Base-by-base conservation (phyloP, 2,329 filamentous ascomycete species). In the Sporothrix curviconia region DNA sequence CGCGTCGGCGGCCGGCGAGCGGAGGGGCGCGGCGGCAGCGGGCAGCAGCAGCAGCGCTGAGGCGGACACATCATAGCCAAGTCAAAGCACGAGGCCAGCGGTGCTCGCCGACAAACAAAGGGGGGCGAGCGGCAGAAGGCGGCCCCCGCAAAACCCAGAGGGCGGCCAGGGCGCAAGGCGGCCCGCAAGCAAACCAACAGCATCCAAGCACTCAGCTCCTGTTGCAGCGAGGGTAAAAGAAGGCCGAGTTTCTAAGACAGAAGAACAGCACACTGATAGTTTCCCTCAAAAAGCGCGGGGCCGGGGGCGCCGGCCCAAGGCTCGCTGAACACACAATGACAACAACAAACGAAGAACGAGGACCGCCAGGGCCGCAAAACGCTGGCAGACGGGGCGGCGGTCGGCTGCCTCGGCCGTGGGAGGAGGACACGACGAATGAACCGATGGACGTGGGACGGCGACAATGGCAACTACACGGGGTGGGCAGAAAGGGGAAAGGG, bases 31-130 rank as follows among this genome's bases (percentile, higher is more conserved):
- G 3, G 59, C 58, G 14, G 55, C 49, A 2, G 60, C 50, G 9
- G 8, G 58, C 49, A 24, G 58, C 55, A 7, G 56, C 52, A 1
- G 58, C 40, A 3, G 53, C 46, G 3, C 34, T 19, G 46, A 30
- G n/a, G 58, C 47, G 30, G 58, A 49, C 11, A 56, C 51, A 47
- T 37, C 28, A 43, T 24, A 15, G 25, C 49, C 15, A 43, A 32
- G 28, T 11, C 36, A 8, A 14, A 28, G 44, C 66, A 68, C 52
- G 62, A 62, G 17, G 66, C 63, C 28, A 68, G 66, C 72, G 70
- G 70, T 66, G 7, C 66, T 75, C n/a, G 66, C 65, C 57, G 75
- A 79, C 39, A 76, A 76, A 72, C 72, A 55, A 73, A 76, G 34
- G 67, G 70, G n/a, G 43, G 37, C n/a, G 59, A 56, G 39, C 40